Base-by-base conservation (phyloP, 2,329 filamentous ascomycete genomes). In the Colletotrichum eremochloae region DNA sequence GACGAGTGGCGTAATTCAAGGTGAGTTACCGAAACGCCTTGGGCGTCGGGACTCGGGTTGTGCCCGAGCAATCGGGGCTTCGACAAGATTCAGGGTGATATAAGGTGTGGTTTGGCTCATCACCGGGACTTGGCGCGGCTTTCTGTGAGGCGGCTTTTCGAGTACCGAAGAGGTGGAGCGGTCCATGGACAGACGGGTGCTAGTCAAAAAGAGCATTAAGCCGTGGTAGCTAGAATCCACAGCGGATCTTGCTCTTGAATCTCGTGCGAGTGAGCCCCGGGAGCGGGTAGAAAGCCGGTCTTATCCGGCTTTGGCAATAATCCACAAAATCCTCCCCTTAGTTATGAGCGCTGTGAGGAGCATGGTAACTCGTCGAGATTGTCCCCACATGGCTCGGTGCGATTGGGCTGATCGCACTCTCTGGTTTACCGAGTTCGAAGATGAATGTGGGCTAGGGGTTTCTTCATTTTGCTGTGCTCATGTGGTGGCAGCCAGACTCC, bases 61-160 rank as follows among this genome's bases (percentile, higher is more conserved):
- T 48, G 63, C 53, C 69, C 69, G 55, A 70, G 33, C 7, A 55
- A 60, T 70, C 60, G 66, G 60, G 60, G 46, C 36, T 33, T 60
- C 60, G 69, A 61, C 70, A 61, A 72, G 55, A 70, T 72, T 72
- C 60, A 65, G 60, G 48, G 66, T 70, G 62, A 72, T 72, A 69
- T 72, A 69, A 72, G 66, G 70, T 72, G 70, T 69, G 70, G 66
- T 72, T 66, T 72, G 70, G 66, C 61, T 60, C 66, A 72, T 72
- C 55, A 40, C 60, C 70, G 70, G 70, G 66, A 72, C 70, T 72
- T 72, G 70, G 69, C 53, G 63, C 66, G 70, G 70, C 66, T 69
- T 72, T 61, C 53, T 72, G 53, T 48, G 66, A 72, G 60, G 70
- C 60, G 70, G 60, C 70, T 72, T 72, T 60, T 60, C 60, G 66